Evolutionary conservation across 2,329 filamentous ascomycete species (phyloP).

Genomic region (Fusarium sp.): DNA sequence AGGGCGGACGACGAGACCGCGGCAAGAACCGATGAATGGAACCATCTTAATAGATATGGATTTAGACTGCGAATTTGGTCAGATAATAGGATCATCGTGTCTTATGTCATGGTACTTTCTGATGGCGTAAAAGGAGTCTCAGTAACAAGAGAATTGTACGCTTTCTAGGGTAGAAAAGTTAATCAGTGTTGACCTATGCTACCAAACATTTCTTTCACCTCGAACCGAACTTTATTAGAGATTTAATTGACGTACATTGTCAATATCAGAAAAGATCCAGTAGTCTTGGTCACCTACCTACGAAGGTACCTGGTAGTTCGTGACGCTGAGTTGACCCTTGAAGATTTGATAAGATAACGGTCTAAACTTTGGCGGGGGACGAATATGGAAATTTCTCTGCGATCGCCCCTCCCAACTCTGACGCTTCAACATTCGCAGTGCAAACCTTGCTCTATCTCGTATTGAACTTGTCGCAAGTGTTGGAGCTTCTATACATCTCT

Average conservation of each 20-base stretch:
- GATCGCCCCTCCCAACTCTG: constrained; percentile 21
- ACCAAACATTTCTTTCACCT: background rate
- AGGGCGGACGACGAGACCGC: constrained; percentile 58
- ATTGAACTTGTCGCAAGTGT: background rate
- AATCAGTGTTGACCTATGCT: background rate
- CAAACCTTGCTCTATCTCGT: background rate
- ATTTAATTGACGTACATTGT: too few relatives aligned
- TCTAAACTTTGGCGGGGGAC: constrained; percentile 41
- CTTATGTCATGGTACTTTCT: background rate
- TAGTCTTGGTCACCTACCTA: background rate
- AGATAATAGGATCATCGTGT: background rate
- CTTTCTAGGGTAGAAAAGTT: background rate
- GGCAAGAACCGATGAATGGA: constrained; percentile 54
- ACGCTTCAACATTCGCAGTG: background rate
- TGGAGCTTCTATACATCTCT: background rate
- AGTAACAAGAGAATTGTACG: background rate
- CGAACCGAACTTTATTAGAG: background rate
- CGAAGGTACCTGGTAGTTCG: too few relatives aligned
- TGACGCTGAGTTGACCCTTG: background rate
- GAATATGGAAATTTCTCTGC: constrained; percentile 38
- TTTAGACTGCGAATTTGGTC: background rate
- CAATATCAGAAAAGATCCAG: background rate
- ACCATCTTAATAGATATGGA: constrained; percentile 17
- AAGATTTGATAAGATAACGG: constrained; percentile 37
- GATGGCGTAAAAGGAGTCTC: constrained; percentile 1